phyloP scores from a whole-genome alignment of 805 yeast species.

The Saccharomycopsis microspora region DNA sequence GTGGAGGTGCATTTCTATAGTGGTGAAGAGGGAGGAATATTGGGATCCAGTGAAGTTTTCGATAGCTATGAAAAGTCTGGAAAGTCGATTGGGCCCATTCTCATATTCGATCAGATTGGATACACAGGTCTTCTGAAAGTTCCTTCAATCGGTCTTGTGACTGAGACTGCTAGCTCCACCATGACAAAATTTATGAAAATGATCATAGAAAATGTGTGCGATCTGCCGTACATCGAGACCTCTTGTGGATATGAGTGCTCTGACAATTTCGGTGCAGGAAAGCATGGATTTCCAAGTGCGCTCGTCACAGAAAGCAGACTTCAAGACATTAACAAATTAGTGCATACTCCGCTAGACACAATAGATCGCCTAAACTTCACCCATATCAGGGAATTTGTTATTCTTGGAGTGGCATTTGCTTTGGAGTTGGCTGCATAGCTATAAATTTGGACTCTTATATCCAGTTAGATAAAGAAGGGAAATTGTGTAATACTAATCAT shows the following conservation, averaged over 20 bases:
- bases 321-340: conserved; percentile 49
- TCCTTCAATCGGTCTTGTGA: conserved; percentile 56
- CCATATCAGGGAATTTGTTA: conserved; percentile 74
- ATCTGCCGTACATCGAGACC: conserved; percentile 55
- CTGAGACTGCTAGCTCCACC: conserved; percentile 48
- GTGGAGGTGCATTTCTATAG: conserved; percentile 90
- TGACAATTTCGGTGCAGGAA: conserved; percentile 80
- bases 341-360: conserved; percentile 74
- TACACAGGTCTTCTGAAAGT: conserved; percentile 30
- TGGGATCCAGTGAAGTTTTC: conserved; percentile 79
- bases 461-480: background rate
- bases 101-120: conserved; percentile 95
- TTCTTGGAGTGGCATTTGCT: conserved; percentile 62
- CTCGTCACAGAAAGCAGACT: conserved; percentile 74
- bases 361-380: conserved; percentile 66
- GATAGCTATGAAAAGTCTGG: conserved; percentile 31
- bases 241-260: conserved; percentile 88
- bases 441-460: background rate
- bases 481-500: background rate
- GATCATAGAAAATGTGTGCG: conserved; percentile 50
- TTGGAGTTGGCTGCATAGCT: conserved; percentile 52
- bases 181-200: conserved; percentile 52
- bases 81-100: conserved; percentile 53
- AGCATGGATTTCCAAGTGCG: conserved; percentile 75
- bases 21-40: conserved; percentile 88